Percentiles rank a stretch among this genome's conserved stretches.
phyloP scores from a whole-genome alignment of 2,329 filamentous ascomycete species.

The Zopfia rhizophila region DNA sequence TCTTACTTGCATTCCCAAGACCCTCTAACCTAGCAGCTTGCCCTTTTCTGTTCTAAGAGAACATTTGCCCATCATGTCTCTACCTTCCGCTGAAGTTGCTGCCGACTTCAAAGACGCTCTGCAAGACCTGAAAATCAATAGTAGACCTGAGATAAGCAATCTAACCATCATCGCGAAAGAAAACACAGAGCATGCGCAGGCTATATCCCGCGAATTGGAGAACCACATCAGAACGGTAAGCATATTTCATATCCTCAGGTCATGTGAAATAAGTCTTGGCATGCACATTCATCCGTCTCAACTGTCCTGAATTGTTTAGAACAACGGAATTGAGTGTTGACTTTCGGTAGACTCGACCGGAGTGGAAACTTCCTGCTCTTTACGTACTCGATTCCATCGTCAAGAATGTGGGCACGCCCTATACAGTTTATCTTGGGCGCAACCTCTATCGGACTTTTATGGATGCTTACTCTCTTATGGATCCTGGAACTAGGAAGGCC shows the following conservation, averaged over 20 bases:
- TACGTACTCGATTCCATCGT: conserved; percentile 98
- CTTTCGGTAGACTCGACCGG: conserved; percentile 76
- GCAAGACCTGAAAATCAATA: conserved; percentile 90
- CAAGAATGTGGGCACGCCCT: conserved; percentile 98
- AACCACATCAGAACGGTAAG: conserved; percentile 96
- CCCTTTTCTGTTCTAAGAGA: conserved; percentile 26
- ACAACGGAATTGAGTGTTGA: conserved; percentile 57
- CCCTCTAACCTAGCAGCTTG: conserved; percentile 37
- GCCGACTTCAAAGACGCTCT: conserved; percentile 94
- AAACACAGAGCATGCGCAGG: conserved; percentile 93
- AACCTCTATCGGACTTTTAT: conserved; percentile 96
- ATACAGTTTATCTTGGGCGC: conserved; percentile 92
- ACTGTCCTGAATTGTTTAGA: conserved; percentile 1
- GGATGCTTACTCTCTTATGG: conserved; percentile 93
- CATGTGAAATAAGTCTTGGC: conserved; percentile 7
- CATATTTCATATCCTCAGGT: conserved; percentile 32
- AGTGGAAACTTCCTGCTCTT: conserved; percentile 91
- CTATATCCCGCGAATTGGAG: conserved; percentile 89
- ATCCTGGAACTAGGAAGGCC: conserved; percentile 82
- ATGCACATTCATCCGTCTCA: conserved; percentile 2
- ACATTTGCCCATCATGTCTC: conserved; percentile 68
- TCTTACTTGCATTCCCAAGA: conserved; percentile 30
- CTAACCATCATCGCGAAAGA: conserved; percentile 97
- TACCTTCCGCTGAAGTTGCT: conserved; percentile 83
- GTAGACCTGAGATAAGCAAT: conserved; percentile 95